Percentiles rank a stretch among this genome's conserved stretches.
Evolutionary conservation across 192 early-diverging fungal genomes (phyloP).

Genomic region (Phycomyces blakesleeanus): DNA sequence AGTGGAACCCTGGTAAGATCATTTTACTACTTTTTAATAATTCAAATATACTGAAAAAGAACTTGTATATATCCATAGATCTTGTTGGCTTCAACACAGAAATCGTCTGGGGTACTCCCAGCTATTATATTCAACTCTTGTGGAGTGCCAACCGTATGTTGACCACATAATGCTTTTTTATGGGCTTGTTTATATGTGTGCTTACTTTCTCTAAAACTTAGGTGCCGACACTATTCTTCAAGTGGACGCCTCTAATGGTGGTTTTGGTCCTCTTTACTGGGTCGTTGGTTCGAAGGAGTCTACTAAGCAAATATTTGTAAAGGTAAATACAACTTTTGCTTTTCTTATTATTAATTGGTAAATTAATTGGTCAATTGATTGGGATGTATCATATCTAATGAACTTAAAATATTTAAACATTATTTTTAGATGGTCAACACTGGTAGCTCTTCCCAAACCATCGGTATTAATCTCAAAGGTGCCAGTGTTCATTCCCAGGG

Average conservation of each 20-base stretch:
- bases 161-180: no score
- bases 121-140: slow-evolving; percentile 26
- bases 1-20: slow-evolving; percentile 29
- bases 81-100: slow-evolving; percentile 24
- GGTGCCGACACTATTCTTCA: slow-evolving; percentile 21
- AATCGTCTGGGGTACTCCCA: slow-evolving; percentile 15
- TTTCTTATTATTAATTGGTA: no score
- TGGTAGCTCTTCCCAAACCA: slow-evolving; percentile 13
- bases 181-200: no score
- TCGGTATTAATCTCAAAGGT: slow-evolving; percentile 11
- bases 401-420: no score
- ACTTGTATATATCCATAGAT: slow-evolving; percentile 3
- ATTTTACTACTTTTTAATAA: no score
- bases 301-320: slow-evolving; percentile 22
- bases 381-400: no score
- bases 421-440: slow-evolving; percentile 13
- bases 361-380: no score
- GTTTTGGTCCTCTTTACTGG: slow-evolving; percentile 30
- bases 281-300: slow-evolving; percentile 24
- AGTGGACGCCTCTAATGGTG: slow-evolving; percentile 15
- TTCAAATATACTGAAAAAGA: no score
- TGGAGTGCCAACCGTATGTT: not conserved
- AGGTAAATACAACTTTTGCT: slow-evolving; percentile 1
- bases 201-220: not conserved
- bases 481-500: slow-evolving; percentile 16